phyloP scores from a whole-genome alignment of 441 rosid genomes.

The Hypseocharis bilobata region DNA sequence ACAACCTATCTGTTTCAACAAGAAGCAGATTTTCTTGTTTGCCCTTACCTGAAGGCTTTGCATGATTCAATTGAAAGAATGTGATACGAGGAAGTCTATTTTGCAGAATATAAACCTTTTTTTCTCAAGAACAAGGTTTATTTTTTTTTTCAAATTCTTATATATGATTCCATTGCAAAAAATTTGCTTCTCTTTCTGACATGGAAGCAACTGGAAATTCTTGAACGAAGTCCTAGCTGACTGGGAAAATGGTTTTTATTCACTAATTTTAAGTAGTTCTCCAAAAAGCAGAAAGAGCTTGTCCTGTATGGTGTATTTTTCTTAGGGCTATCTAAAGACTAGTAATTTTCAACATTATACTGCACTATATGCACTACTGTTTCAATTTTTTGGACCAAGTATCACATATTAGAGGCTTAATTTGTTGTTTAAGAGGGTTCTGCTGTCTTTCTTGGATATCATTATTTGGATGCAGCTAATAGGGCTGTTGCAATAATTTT shows the following conservation, averaged over 20 bases:
- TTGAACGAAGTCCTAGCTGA: too few relatives aligned
- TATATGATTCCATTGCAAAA: not conserved
- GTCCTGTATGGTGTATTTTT: not conserved
- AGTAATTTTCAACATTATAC: not conserved
- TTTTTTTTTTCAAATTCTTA: not conserved
- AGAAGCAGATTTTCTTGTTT: not conserved
- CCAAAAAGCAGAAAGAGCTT: not conserved
- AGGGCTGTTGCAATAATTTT: too few relatives aligned
- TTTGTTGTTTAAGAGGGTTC: too few relatives aligned
- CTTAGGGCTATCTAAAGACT: not conserved
- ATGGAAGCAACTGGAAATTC: not conserved
- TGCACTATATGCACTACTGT: not conserved
- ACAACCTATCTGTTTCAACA: conserved; percentile 11
- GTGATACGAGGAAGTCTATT: conserved; percentile 1
- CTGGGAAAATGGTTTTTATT: not conserved
- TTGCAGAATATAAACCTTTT: not conserved
- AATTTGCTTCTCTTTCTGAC: not conserved
- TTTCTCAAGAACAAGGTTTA: not conserved
- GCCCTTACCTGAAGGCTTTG: conserved; percentile 2
- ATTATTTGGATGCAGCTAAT: too few relatives aligned
- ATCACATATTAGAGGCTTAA: too few relatives aligned
- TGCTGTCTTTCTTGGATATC: too few relatives aligned
- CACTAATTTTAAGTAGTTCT: not conserved
- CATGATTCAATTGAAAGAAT: conserved; percentile 11
- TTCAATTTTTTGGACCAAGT: not conserved